phyloP scores from a whole-genome alignment of 2,329 filamentous ascomycete genomes.

The Phymatotrichopsis omnivora region DNA sequence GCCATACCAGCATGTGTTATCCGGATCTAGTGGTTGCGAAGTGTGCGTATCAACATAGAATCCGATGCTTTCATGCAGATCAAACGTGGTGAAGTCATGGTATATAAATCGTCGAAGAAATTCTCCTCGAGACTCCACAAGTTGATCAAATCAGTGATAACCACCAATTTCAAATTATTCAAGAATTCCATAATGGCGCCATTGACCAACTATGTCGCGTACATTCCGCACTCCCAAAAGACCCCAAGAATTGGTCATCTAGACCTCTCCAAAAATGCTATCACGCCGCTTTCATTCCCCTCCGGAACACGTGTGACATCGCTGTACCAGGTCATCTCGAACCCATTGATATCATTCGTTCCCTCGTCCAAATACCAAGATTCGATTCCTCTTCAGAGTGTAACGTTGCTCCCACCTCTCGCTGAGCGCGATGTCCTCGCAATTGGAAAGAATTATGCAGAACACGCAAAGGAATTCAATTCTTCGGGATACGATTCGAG shows the following conservation, averaged over 20 bases:
- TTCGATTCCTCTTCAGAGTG: constrained; percentile 33
- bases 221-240: constrained; percentile 28
- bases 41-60: no score
- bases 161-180: no score
- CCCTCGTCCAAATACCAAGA: constrained; percentile 30
- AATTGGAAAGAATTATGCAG: constrained; percentile 49
- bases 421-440: constrained; percentile 44
- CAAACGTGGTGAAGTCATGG: no score
- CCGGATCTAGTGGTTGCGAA: no score
- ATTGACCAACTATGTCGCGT: constrained; percentile 37
- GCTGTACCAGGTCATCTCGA: constrained; percentile 44
- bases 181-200: background rate
- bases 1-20: no score
- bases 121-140: no score
- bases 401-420: constrained; percentile 42
- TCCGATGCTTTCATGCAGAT: no score
- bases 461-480: constrained; percentile 50
- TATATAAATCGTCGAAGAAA: no score
- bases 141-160: no score
- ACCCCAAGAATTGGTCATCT: constrained; percentile 38
- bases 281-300: constrained; percentile 40
- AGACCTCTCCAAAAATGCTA: constrained; percentile 34
- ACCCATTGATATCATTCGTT: constrained; percentile 35
- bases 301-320: constrained; percentile 41
- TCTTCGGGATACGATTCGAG: constrained; percentile 45